These are phyloP conservation scores for Phytophthora sojae DNA, from an alignment of 352 stramenopile species.

Conservation along the genomic window DNA sequence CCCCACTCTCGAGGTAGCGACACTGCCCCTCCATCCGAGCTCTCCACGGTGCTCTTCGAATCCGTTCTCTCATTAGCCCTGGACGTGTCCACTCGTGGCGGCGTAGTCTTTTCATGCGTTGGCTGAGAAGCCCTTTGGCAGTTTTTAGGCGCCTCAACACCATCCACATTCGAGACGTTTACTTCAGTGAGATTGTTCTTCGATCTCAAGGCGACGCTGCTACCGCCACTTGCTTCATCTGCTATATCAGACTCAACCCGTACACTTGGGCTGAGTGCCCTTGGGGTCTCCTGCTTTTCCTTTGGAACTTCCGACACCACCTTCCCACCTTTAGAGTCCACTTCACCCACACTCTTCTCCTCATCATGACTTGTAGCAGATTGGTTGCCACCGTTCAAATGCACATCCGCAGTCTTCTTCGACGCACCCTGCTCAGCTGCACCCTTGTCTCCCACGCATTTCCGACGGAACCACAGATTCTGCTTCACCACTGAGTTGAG, in stretches of 20 bases:
- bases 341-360: neutral
- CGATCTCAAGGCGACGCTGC: neutral
- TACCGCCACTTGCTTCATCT: neutral
- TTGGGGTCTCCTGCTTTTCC: neutral
- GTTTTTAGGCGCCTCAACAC: neutral
- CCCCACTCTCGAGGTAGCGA: neutral
- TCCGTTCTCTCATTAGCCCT: neutral
- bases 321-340: neutral
- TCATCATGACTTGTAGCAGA: neutral
- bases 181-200: neutral
- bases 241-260: neutral
- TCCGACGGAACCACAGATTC: constrained; percentile 43
- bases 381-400: neutral
- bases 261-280: neutral
- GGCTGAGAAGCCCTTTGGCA: neutral
- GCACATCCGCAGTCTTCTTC: neutral
- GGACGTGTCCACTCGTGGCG: neutral
- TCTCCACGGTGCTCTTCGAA: neutral
- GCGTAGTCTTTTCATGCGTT: neutral
- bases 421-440: neutral
- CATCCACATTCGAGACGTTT: neutral
- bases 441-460: neutral
- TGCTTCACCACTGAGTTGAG: constrained; percentile 57
- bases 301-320: neutral
- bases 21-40: neutral